phyloP scores from a whole-genome alignment of 495 filamentous ascomycete species.

The Extremus antarcticus region DNA sequence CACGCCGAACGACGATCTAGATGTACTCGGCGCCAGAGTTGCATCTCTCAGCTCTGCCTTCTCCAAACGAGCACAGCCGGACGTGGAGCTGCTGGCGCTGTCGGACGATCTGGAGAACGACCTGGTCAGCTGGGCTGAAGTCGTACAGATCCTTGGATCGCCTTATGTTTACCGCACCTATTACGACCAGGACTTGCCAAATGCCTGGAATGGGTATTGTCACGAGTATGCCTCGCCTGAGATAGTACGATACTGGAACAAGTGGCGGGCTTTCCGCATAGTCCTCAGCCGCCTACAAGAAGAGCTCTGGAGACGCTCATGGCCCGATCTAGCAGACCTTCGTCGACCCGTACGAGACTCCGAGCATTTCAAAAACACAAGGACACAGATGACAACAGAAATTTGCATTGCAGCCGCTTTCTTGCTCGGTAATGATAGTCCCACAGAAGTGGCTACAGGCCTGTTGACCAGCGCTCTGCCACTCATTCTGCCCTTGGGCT shows the following conservation, averaged over 20 bases:
- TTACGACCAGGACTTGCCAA: not conserved
- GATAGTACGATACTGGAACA: constrained; percentile 8
- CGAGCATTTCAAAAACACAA: constrained; percentile 5
- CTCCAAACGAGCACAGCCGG: not conserved
- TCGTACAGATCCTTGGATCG: not conserved
- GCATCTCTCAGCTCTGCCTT: constrained; percentile 3
- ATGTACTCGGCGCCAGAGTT: not conserved
- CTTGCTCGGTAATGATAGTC: constrained; percentile 3
- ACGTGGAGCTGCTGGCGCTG: constrained; percentile 1
- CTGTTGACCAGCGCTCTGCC: constrained; percentile 1
- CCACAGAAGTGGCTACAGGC: not conserved
- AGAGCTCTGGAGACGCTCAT: constrained; percentile 11
- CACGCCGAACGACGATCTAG: constrained; percentile 1
- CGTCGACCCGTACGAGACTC: not conserved
- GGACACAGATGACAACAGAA: constrained; percentile 5
- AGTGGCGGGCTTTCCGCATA: constrained; percentile 8
- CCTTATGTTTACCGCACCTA: constrained; percentile 2
- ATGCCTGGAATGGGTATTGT: constrained; percentile 4
- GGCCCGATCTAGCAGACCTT: not conserved
- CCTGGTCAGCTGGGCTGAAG: constrained; percentile 13
- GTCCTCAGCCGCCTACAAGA: constrained; percentile 9
- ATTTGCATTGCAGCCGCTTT: constrained; percentile 7
- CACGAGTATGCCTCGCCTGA: constrained; percentile 7
- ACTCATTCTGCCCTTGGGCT: constrained; percentile 1
- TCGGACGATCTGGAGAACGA: constrained; percentile 4